phyloP scores from a whole-genome alignment of 805 yeast species.

The Barnettozyma sucrosica region DNA sequence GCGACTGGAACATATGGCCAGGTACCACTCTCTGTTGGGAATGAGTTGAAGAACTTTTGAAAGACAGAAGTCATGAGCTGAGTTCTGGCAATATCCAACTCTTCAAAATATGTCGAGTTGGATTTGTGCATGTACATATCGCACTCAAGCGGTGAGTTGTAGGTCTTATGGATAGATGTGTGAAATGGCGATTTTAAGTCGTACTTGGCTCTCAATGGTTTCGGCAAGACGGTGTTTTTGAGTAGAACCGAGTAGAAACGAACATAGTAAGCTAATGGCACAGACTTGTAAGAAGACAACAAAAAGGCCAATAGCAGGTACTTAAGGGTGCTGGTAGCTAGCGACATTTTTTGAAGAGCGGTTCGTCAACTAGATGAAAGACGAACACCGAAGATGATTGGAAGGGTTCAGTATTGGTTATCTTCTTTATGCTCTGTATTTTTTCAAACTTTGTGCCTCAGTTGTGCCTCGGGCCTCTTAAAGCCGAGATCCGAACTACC shows the following conservation, averaged over 20 bases:
- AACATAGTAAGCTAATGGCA: conserved; percentile 61
- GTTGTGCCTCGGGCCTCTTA: neutral
- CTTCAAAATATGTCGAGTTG: conserved; percentile 79
- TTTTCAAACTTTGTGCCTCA: neutral
- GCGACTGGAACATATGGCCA: conserved; percentile 67
- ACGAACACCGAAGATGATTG: neutral
- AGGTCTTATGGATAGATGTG: conserved; percentile 39
- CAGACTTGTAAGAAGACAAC: conserved; percentile 48
- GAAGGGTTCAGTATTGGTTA: neutral
- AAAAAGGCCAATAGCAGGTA: conserved; percentile 17
- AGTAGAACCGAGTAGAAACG: conserved; percentile 52
- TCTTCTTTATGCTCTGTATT: no score
- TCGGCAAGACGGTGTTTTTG: conserved; percentile 32
- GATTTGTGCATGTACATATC: conserved; percentile 86
- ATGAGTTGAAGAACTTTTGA: conserved; percentile 46
- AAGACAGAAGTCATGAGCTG: conserved; percentile 52
- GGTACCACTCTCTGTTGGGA: conserved; percentile 35
- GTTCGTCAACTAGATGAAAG: neutral
- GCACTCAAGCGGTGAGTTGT: conserved; percentile 72
- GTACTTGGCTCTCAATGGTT: conserved; percentile 13
- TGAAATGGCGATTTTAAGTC: conserved; percentile 33
- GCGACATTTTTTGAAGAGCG: conserved; percentile 1
- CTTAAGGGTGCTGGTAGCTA: conserved; percentile 1
- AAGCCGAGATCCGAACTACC: neutral
- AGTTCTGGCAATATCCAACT: conserved; percentile 74